Percentiles rank a stretch among this genome's conserved stretches.
Conservation (phyloP, 495 filamentous ascomycete species). For the Neurospora sp. region DNA sequence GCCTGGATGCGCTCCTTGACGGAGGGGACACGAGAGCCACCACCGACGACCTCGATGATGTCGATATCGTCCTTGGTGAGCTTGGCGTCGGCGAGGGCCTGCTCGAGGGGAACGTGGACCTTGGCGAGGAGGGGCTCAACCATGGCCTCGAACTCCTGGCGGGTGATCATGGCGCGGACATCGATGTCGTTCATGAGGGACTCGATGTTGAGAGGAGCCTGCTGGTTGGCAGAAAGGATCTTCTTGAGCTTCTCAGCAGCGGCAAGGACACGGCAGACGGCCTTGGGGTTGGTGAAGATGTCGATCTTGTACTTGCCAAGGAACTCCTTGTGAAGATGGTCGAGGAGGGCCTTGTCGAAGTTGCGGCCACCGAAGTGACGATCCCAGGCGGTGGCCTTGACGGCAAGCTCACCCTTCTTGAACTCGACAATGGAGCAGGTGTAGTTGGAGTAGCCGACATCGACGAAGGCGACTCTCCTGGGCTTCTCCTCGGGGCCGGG, state of each 20-base stretch:
- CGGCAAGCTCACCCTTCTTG: constrained; percentile 89
- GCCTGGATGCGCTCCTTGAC: constrained; percentile 82
- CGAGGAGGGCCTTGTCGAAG: constrained; percentile 88
- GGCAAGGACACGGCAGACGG: constrained; percentile 70
- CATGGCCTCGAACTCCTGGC: constrained; percentile 87
- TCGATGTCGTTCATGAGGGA: constrained; percentile 98
- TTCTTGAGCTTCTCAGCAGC: constrained; percentile 98
- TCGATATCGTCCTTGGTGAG: constrained; percentile 88
- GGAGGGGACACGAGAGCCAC: constrained; percentile 85
- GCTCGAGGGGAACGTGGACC: constrained; percentile 64
- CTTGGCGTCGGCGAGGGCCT: constrained; percentile 85
- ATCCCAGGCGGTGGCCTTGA: constrained; percentile 88
- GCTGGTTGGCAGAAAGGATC: constrained; percentile 89
- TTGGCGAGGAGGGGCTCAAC: constrained; percentile 75
- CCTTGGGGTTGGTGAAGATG: constrained; percentile 81
- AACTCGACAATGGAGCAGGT: constrained; percentile 92
- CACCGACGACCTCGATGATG: constrained; percentile 85
- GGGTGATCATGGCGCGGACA: constrained; percentile 78
- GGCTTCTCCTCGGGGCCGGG: constrained; percentile 87
- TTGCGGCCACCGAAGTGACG: constrained; percentile 96
- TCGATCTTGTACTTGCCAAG: constrained; percentile 87
- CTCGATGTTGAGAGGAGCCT: constrained; percentile 94
- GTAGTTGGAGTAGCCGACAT: constrained; percentile 95
- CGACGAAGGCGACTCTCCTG: constrained; percentile 80
- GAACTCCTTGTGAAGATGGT: constrained; percentile 93